Evolutionary conservation across 2,329 filamentous ascomycete species (phyloP), one percentile per base, ranked within the genome.

Genomic region (Venturia oleaginea): DNA sequence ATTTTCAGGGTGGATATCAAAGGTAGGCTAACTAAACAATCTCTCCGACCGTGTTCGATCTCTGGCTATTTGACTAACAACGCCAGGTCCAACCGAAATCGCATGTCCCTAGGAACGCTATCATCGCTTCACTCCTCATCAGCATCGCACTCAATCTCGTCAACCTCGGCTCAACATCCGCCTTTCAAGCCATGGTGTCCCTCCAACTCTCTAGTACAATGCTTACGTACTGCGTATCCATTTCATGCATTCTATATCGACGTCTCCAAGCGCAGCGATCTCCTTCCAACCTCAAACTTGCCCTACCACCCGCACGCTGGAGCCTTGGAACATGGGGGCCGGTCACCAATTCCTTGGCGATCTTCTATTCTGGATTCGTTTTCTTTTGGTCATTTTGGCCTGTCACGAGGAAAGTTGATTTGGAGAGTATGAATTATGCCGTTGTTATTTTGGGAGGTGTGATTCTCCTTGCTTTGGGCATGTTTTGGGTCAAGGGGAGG

Each of bases 161-260:
- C 73, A 82, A 82, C 68, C 77, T 83, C 62, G 80, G 79, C 55
- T 81, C 78, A n/a, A 70, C 73, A 27, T 71, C 74, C 4, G 78
- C 77, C 11, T 73, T 80, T 59, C 74, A 76, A 65, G 76, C 76
- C 63, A 76, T 80, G 55, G 69, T 78, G 24, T 78, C 78, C 2
- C 72, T 80, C 4, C 75, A 73, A 1, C 72, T 78, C 30, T 73
- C 73, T 5, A 75, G 76, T 5, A 66, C 79, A 19, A 68, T 79
- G 54, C 75, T 72, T 4, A 75, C 78, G 22, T 80, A 79, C 64
- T 72, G 77, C 40, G 69, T 82, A 11, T 79, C 78, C 1, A 81
- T 82, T 59, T 72, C 72, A 13, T 81, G 79, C 67, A 71, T 82
- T 15, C 69, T 79, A 10, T 67, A 77, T n/a, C 79, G 79, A 65